These are phyloP conservation scores for Geranomyces michiganensis DNA, from an alignment of 192 early-diverging fungal genomes.

Conservation along the genomic window DNA sequence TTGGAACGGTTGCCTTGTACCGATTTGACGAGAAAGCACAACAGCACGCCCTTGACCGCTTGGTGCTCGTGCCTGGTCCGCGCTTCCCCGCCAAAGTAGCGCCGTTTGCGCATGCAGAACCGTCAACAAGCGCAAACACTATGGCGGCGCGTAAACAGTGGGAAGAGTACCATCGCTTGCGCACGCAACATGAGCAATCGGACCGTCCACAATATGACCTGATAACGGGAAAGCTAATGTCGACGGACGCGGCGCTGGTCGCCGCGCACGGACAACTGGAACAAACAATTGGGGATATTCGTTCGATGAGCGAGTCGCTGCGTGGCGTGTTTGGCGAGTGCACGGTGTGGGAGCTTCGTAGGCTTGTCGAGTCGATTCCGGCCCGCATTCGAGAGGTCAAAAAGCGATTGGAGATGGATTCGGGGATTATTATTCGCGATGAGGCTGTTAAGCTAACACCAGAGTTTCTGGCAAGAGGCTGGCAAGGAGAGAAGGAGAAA, in stretches of 20 bases:
- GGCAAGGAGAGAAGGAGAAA: conserved; percentile 8
- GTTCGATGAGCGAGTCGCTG: conserved; percentile 49
- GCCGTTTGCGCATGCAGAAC: conserved; percentile 49
- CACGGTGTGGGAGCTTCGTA: conserved; percentile 42
- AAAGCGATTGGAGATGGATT: conserved; percentile 42
- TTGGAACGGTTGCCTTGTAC: conserved; percentile 43
- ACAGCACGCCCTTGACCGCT: conserved; percentile 48
- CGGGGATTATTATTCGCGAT: conserved; percentile 57
- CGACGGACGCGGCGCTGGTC: conserved; percentile 39
- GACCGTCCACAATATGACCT: conserved; percentile 54
- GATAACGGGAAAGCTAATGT: conserved; percentile 47
- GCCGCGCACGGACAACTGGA: conserved; percentile 41
- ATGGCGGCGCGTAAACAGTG: conserved; percentile 48
- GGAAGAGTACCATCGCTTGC: conserved; percentile 48
- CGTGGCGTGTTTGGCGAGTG: conserved; percentile 41
- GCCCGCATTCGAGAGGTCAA: conserved; percentile 48
- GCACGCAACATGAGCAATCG: conserved; percentile 46
- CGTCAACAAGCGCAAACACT: conserved; percentile 37
- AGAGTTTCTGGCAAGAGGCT: conserved; percentile 50
- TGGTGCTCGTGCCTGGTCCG: conserved; percentile 42
- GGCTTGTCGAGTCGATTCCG: conserved; percentile 51
- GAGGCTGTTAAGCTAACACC: conserved; percentile 53
- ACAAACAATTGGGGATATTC: conserved; percentile 52
- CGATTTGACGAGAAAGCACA: conserved; percentile 51
- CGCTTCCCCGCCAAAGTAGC: conserved; percentile 45